Conservation (phyloP, 257 asterid species). For the Jacaranda mimosifolia region DNA sequence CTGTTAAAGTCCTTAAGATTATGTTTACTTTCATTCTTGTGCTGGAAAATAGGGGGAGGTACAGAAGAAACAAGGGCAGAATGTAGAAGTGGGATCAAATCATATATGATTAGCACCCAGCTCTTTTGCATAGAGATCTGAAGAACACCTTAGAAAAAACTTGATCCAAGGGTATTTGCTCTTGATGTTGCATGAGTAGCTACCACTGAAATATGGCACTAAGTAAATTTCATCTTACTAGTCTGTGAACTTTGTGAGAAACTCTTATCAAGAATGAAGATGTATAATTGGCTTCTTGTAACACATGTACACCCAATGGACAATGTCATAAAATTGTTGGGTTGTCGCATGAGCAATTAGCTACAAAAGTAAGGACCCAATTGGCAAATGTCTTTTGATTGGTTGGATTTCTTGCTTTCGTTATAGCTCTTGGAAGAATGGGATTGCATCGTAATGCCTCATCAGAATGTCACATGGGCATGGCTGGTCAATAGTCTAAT, state of each 20-base stretch:
- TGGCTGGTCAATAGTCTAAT: background rate
- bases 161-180: background rate
- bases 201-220: background rate
- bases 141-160: slow-evolving; percentile 11
- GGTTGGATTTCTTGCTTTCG: background rate
- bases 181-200: slow-evolving; percentile 6
- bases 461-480: background rate
- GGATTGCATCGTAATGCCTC: background rate
- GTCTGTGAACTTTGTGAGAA: background rate
- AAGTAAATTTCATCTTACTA: background rate
- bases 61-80: background rate
- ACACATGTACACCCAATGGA: background rate
- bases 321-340: background rate
- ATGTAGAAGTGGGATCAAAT: background rate
- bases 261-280: background rate
- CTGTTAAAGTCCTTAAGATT: background rate
- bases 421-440: background rate
- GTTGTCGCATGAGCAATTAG: background rate
- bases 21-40: background rate
- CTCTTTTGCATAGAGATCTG: background rate
- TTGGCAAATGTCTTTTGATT: background rate
- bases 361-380: background rate
- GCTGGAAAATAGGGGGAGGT: background rate
- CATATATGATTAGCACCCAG: background rate
- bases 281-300: slow-evolving; percentile 3